Base-by-base conservation (phyloP, 228 moss, liverwort and hornwort species). In the Sphagnum fallax region DNA sequence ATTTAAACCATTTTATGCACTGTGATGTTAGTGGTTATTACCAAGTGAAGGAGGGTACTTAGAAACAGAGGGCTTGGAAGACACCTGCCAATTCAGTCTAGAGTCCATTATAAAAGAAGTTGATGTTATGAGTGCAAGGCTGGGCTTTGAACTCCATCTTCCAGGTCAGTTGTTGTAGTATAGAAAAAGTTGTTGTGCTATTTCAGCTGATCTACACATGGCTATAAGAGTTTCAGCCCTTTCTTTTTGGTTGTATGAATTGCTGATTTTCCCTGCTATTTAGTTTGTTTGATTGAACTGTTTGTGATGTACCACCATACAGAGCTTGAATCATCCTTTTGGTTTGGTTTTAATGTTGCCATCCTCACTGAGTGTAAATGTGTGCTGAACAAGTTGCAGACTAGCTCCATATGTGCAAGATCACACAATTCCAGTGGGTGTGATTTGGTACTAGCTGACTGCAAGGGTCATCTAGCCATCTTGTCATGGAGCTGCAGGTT, bases 31-130 rank as follows among this genome's bases (percentile, higher is more conserved):
- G 97, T 98, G 97, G 97, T 76, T 98, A 70, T 80, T 98, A 48
- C 97, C 97, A 11, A 98, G 97, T 77, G 93, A 89, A 82, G 90
- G 80, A 74, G 97, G 97, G 50, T 92, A 82, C 73, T 80, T 98
- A 64, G 91, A 98, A 82, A 89, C 97, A 6, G 97, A 98, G 72
- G 97, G 83, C 61, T 75, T 98, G 49, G 97, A 98, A 81, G 87
- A 93, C 67, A 98, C 93, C 67, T 82, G 88, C 62, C 85, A 90
- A 66, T 91, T 98, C 70, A 84, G 75, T 73, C 92, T 91, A 81
- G 80, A 84, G 78, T 83, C 90, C 50, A 92, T 98, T n/a, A 91
- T 89, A 52, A 87, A 89, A 47, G 93, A 86, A 82, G 93, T 93
- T 15, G 98, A 92, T 70, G 72, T 93, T 15, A 81, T 86, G 10